Percentiles rank a stretch among this genome's conserved stretches.
Evolutionary conservation across 495 filamentous ascomycete genomes (phyloP).

Genomic region (Ramalina peruviana): DNA sequence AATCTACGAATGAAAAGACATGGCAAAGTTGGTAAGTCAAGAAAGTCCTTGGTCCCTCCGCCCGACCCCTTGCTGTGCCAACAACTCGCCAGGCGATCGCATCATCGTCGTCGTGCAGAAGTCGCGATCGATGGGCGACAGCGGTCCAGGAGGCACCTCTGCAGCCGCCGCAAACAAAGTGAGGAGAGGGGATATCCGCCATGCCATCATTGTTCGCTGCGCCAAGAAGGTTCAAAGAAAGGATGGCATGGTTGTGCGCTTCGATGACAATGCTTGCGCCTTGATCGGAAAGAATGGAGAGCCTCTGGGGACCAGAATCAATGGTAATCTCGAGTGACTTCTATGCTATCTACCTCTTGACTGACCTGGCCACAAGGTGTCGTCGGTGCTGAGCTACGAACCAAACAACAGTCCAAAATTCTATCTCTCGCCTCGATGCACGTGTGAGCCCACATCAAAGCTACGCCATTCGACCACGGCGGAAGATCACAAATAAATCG

Average conservation of each 20-base stretch:
- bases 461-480: no score
- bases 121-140: constrained; percentile 65
- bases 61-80: neutral
- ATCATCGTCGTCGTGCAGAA: constrained; percentile 98
- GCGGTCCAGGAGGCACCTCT: constrained; percentile 31
- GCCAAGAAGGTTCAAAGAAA: constrained; percentile 69
- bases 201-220: constrained; percentile 90
- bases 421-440: constrained; percentile 90
- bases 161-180: constrained; percentile 74
- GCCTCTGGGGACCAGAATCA: constrained; percentile 86
- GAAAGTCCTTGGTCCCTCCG: neutral
- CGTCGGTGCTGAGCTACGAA: constrained; percentile 59
- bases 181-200: constrained; percentile 87
- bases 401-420: constrained; percentile 94
- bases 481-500: no score
- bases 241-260: constrained; percentile 80
- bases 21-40: constrained; percentile 70
- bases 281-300: constrained; percentile 95
- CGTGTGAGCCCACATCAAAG: constrained; percentile 32
- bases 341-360: neutral
- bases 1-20: constrained; percentile 81
- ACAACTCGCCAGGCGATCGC: constrained; percentile 58
- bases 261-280: constrained; percentile 97
- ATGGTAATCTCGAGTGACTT: constrained; percentile 35
- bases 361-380: constrained; percentile 5